These are phyloP conservation scores for Hypoxylon sp. DNA, from an alignment of 2,329 filamentous ascomycete species.

Conservation along the genomic window DNA sequence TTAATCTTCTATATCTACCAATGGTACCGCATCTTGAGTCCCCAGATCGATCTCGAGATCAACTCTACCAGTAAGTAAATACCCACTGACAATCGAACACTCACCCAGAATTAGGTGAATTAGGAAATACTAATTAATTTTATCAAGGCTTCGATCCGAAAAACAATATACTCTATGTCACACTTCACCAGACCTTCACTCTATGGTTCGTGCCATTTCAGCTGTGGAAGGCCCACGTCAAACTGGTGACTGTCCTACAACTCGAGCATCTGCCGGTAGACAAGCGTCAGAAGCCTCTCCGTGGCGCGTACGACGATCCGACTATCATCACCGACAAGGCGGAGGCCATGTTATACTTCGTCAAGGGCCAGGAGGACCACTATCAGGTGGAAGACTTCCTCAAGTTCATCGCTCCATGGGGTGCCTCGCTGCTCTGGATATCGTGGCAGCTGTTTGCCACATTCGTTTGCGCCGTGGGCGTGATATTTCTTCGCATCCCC, in stretches of 20 bases:
- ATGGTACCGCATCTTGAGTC: conserved; percentile 87
- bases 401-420: conserved; percentile 72
- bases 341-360: conserved; percentile 74
- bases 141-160: conserved; percentile 71
- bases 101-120: no score
- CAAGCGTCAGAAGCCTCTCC: conserved; percentile 33
- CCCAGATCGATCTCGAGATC: conserved; percentile 72
- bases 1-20: conserved; percentile 75
- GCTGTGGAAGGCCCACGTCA: conserved; percentile 69
- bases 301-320: conserved; percentile 16
- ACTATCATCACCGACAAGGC: conserved; percentile 7
- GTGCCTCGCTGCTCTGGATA: conserved; percentile 62
- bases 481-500: conserved; percentile 46
- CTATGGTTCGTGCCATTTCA: conserved; percentile 78
- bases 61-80: conserved; percentile 60
- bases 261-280: conserved; percentile 58
- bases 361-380: conserved; percentile 79
- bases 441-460: conserved; percentile 72
- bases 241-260: conserved; percentile 72
- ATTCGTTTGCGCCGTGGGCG: conserved; percentile 68
- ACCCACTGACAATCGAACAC: no score
- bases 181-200: conserved; percentile 77
- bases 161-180: conserved; percentile 74
- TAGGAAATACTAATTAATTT: not conserved
- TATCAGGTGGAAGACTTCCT: conserved; percentile 82